phyloP scores from a whole-genome alignment of 352 stramenopile species.

The Phytophthora litchii region DNA sequence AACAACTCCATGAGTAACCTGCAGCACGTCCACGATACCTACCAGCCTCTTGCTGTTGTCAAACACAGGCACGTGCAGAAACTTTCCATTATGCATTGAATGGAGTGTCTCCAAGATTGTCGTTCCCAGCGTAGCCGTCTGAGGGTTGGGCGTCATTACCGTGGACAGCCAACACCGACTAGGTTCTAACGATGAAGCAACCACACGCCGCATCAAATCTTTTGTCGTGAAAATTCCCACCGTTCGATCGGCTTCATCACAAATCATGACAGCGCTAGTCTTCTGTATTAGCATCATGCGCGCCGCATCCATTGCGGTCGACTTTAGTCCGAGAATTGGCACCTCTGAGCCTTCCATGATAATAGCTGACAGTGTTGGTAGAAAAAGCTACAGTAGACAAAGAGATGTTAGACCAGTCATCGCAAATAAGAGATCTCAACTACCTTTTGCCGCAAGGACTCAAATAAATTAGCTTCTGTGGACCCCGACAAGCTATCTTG shows the following conservation, averaged over 20 bases:
- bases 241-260: conserved; percentile 85
- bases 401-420: background rate
- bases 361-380: conserved; percentile 85
- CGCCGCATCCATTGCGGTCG: conserved; percentile 71
- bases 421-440: background rate
- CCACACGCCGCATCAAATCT: conserved; percentile 96
- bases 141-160: conserved; percentile 96
- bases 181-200: conserved; percentile 90
- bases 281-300: conserved; percentile 85
- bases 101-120: conserved; percentile 97
- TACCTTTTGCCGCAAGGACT: conserved; percentile 85
- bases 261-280: conserved; percentile 85
- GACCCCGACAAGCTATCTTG: conserved; percentile 58
- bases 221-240: conserved; percentile 98
- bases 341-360: conserved; percentile 65
- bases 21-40: conserved; percentile 96
- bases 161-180: conserved; percentile 77
- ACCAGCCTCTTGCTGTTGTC: conserved; percentile 89
- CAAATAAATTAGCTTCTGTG: conserved; percentile 74
- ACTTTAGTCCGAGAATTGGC: conserved; percentile 53
- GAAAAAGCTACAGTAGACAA: conserved; percentile 58
- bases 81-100: conserved; percentile 97
- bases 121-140: conserved; percentile 91
- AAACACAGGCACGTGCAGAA: conserved; percentile 96
- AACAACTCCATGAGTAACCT: conserved; percentile 90